Conservation (phyloP, 805 yeast genomes). For the Saccharomyces eubayanus region DNA sequence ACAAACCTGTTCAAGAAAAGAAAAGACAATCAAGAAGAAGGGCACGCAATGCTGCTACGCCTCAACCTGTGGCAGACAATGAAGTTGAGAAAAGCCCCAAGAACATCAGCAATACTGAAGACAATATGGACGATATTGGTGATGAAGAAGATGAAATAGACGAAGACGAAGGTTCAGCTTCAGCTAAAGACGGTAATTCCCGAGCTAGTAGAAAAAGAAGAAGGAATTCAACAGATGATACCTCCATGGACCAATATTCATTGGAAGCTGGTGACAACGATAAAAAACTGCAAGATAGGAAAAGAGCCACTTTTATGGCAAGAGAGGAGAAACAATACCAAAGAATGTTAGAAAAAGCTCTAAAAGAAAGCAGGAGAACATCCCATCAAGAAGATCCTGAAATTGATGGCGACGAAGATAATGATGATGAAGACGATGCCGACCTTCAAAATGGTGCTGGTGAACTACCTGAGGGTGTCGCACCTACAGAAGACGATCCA, state of each 20-base stretch:
- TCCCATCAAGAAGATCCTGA: slow-evolving; percentile 19
- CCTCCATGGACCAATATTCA: slow-evolving; percentile 2
- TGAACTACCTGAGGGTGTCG: slow-evolving; percentile 6
- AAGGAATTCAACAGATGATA: slow-evolving; percentile 2
- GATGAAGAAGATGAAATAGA: not conserved
- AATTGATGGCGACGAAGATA: slow-evolving; percentile 4
- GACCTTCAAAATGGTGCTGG: not conserved
- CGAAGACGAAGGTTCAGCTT: slow-evolving; percentile 4
- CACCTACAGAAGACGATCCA: slow-evolving; percentile 4
- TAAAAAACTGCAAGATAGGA: slow-evolving; percentile 26
- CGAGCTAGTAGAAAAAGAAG: slow-evolving; percentile 8
- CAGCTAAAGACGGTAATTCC: slow-evolving; percentile 3
- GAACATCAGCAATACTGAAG: not conserved
- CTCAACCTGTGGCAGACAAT: not conserved
- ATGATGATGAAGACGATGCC: slow-evolving; percentile 5
- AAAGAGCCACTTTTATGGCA: slow-evolving; percentile 33
- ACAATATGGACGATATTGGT: not conserved
- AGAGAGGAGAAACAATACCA: slow-evolving; percentile 40
- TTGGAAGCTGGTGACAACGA: slow-evolving; percentile 18
- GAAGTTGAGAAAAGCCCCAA: slow-evolving; percentile 1
- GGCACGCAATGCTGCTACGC: slow-evolving; percentile 9
- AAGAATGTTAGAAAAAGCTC: slow-evolving; percentile 34
- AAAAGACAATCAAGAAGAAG: slow-evolving; percentile 26
- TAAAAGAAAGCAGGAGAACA: slow-evolving; percentile 35
- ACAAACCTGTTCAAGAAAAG: slow-evolving; percentile 36